Evolutionary conservation across 495 filamentous ascomycete genomes (phyloP).

Genomic region (Aspergillus baeticus): DNA sequence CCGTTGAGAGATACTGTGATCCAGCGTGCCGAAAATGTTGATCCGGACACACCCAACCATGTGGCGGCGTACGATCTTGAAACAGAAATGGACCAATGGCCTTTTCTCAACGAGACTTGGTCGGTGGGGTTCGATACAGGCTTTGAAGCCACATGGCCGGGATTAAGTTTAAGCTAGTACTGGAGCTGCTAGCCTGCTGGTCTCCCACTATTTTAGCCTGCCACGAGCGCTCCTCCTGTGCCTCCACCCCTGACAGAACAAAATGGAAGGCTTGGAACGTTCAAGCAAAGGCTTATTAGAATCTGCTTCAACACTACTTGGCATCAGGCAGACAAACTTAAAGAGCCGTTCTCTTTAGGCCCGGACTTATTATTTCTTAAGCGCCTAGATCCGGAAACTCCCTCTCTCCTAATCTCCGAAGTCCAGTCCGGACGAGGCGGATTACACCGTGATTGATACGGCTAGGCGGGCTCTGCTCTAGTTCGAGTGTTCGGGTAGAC

Average conservation of each 20-base stretch:
- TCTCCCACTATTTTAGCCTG: neutral
- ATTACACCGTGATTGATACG: too few species aligned
- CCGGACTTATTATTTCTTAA: too few species aligned
- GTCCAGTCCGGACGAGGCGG: too few species aligned
- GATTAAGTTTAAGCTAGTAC: neutral
- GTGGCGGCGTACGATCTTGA: slow-evolving; percentile 31
- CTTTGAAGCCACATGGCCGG: slow-evolving; percentile 29
- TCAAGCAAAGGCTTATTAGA: too few species aligned
- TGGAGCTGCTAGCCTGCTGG: neutral
- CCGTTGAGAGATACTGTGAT: neutral
- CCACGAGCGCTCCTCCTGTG: neutral
- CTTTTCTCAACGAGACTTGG: slow-evolving; percentile 45
- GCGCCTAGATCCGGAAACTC: too few species aligned
- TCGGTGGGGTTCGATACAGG: slow-evolving; percentile 40
- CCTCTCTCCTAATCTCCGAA: too few species aligned
- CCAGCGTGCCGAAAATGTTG: neutral
- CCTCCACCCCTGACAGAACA: neutral
- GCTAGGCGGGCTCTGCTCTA: too few species aligned
- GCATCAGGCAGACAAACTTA: too few species aligned
- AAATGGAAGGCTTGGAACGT: too few species aligned
- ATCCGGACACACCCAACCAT: neutral
- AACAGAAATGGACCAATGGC: slow-evolving; percentile 46
- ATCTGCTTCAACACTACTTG: too few species aligned
- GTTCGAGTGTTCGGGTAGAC: too few species aligned
- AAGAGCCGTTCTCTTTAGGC: too few species aligned